Evolutionary conservation across 2,329 filamentous ascomycete genomes (phyloP).

Genomic region (Arthrobotrys pseudoclavata): DNA sequence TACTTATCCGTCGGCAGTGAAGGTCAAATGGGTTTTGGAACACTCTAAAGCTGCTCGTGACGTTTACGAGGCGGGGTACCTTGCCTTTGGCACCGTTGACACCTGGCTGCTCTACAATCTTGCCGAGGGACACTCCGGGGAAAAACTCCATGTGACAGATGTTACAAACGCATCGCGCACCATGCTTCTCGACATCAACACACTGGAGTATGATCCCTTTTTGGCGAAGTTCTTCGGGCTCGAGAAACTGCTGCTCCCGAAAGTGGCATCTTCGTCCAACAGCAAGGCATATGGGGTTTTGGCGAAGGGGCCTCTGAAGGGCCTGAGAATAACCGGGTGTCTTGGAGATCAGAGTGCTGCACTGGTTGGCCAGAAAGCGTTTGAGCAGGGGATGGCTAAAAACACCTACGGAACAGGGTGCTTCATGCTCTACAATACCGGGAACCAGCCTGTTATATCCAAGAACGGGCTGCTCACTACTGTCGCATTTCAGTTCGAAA

Average conservation of each 20-base stretch:
- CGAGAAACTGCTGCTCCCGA: conserved; percentile 80
- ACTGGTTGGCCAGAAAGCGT: conserved; percentile 86
- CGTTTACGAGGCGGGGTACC: conserved; percentile 77
- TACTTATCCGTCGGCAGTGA: conserved; percentile 88
- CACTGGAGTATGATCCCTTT: conserved; percentile 81
- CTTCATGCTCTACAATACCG: conserved; percentile 90
- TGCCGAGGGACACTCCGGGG: conserved; percentile 76
- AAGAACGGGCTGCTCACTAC: conserved; percentile 86
- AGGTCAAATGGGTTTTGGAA: conserved; percentile 84
- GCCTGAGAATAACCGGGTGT: conserved; percentile 82
- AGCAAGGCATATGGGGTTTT: conserved; percentile 79
- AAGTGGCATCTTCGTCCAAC: conserved; percentile 85
- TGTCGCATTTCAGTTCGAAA: conserved; percentile 84
- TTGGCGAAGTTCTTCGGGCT: conserved; percentile 85
- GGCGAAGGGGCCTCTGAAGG: conserved; percentile 75
- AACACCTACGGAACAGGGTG: conserved; percentile 93
- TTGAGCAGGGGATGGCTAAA: conserved; percentile 84
- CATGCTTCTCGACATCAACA: conserved; percentile 93
- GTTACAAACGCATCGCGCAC: conserved; percentile 89
- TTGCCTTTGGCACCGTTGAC: conserved; percentile 89
- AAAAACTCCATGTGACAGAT: conserved; percentile 83
- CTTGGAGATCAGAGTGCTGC: conserved; percentile 89
- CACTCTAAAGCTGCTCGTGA: conserved; percentile 76
- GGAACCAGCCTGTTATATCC: conserved; percentile 85
- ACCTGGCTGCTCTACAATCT: conserved; percentile 88